A percentile compares a stretch with the other conserved stretches of the same genome.
phyloP scores from a whole-genome alignment of 2,329 filamentous ascomycete genomes.

The Eurotiales sp. region DNA sequence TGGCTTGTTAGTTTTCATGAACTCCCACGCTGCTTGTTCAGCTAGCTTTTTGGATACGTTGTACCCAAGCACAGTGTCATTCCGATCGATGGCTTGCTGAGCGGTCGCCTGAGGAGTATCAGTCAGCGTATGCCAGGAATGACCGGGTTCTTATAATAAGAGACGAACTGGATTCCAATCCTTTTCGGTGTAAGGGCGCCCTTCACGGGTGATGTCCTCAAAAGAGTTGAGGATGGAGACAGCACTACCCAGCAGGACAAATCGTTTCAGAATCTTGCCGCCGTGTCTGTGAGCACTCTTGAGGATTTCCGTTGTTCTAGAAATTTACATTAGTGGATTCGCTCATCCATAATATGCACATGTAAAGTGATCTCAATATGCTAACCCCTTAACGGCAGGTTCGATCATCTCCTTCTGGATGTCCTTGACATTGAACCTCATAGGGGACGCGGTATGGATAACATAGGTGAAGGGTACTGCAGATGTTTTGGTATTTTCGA shows the following conservation, averaged over 20 bases:
- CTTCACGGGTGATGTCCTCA: constrained; percentile 17
- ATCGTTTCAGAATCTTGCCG: constrained; percentile 16
- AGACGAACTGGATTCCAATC: constrained; percentile 18
- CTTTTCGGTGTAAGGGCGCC: constrained; percentile 24
- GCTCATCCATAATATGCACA: background rate
- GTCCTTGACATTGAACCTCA: constrained; percentile 47
- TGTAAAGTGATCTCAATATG: constrained; percentile 52
- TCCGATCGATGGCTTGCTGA: constrained; percentile 15
- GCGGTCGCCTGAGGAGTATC: constrained; percentile 15
- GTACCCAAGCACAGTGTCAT: constrained; percentile 19
- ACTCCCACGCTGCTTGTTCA: constrained; percentile 19
- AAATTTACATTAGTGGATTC: background rate
- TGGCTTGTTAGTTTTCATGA: constrained; percentile 14
- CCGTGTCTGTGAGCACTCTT: constrained; percentile 12
- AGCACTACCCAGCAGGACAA: constrained; percentile 36
- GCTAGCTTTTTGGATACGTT: constrained; percentile 16
- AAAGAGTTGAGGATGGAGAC: constrained; percentile 27
- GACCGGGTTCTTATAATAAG: constrained; percentile 11
- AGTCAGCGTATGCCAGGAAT: background rate
- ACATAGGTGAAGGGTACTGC: constrained; percentile 47
- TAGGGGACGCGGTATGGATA: constrained; percentile 59
- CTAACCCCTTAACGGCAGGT: constrained; percentile 47
- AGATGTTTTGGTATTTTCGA: constrained; percentile 1
- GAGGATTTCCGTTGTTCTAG: constrained; percentile 19
- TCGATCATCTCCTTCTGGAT: constrained; percentile 50